Base-by-base conservation (phyloP, 148 eudicot genomes). In the Amaranthus palmeri region DNA sequence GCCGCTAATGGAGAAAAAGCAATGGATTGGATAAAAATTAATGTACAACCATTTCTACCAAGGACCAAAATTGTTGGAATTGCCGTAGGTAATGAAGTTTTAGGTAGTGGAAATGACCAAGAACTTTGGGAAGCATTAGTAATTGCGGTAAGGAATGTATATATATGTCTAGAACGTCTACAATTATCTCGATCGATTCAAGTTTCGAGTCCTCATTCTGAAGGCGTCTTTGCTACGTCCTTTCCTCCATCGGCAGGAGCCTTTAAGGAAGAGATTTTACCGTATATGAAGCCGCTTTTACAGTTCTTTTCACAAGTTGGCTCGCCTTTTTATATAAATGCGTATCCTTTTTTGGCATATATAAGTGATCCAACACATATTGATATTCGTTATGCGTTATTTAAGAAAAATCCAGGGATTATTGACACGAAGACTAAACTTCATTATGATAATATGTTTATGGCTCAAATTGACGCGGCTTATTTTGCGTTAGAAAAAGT, bases 341-440 rank as follows among this genome's bases (percentile, higher is more conserved):
- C 87, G 4, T 92, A 92, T 79, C 98, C 98, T 0, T 92, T 90
- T 59, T 66, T 92, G 8, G 98, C 98, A 49, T 92, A 90, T n/a
- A 87, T 71, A 14, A 83, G 87, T 44, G 93, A 90, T 58, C 86
- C 96, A 1, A 71, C 44, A 0, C 81, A 81, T 11, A 92, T 92
- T 7, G 87, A 92, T 60, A 58, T 92, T 0, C 79, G 77, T 0
- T 92, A 92, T 51, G 98, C 98, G 0, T 81, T 90, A 0, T 92
- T 90, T 61, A 11, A 77, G 63, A 57, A 69, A 47, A 92, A 88
- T 61, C 52, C 78, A 0, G 98, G 98, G 11, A 78, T 87, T 10
- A 63, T 72, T 15, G 98, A 92, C 47, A 3, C 87, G 0, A 88
- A 87, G 53, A 83, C 88, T 2, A 88, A 82, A 25, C 76, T 90